These are phyloP conservation scores for Aspergillus avenaceus DNA, from an alignment of 495 filamentous ascomycete genomes.

Conservation along the genomic window DNA sequence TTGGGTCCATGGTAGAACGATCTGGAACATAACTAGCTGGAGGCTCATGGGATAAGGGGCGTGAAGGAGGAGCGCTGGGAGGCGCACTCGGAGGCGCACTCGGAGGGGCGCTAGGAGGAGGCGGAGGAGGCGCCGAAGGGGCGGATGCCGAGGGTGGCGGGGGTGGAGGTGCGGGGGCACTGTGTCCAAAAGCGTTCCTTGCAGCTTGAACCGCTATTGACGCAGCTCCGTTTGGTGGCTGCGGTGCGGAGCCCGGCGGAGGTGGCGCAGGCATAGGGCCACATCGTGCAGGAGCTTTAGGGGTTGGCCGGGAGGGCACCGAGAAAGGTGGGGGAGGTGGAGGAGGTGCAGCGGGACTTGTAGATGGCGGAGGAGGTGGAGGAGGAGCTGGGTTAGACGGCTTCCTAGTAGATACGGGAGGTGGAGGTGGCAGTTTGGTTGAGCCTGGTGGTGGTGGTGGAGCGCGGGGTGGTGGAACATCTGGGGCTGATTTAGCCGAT, in stretches of 20 bases:
- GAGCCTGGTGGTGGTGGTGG: slow-evolving; percentile 61
- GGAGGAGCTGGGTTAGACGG: slow-evolving; percentile 40
- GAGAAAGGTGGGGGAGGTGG: slow-evolving; percentile 51
- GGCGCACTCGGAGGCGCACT: slow-evolving; percentile 46
- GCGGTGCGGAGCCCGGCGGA: slow-evolving; percentile 38
- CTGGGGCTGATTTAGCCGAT: slow-evolving; percentile 44
- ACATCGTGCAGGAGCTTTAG: slow-evolving; percentile 35
- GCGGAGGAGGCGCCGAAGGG: slow-evolving; percentile 37
- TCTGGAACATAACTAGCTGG: slow-evolving; percentile 36
- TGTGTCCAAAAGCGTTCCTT: slow-evolving; percentile 39
- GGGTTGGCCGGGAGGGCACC: slow-evolving; percentile 34
- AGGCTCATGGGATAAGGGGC: slow-evolving; percentile 49
- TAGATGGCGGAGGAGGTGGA: slow-evolving; percentile 38
- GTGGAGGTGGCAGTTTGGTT: slow-evolving; percentile 47
- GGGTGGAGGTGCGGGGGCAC: slow-evolving; percentile 47
- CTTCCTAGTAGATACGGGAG: slow-evolving; percentile 39
- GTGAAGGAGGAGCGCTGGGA: slow-evolving; percentile 39
- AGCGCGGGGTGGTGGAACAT: slow-evolving; percentile 54
- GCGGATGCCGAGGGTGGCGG: slow-evolving; percentile 51
- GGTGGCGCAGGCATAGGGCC: slow-evolving; percentile 45
- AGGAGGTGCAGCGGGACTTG: slow-evolving; percentile 40
- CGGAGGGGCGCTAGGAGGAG: slow-evolving; percentile 39
- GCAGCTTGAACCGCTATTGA: slow-evolving; percentile 47
- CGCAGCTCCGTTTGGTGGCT: slow-evolving; percentile 29
- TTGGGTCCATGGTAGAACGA: slow-evolving; percentile 65